phyloP scores from a whole-genome alignment of 352 stramenopile genomes.

The Phytophthora nicotianae region DNA sequence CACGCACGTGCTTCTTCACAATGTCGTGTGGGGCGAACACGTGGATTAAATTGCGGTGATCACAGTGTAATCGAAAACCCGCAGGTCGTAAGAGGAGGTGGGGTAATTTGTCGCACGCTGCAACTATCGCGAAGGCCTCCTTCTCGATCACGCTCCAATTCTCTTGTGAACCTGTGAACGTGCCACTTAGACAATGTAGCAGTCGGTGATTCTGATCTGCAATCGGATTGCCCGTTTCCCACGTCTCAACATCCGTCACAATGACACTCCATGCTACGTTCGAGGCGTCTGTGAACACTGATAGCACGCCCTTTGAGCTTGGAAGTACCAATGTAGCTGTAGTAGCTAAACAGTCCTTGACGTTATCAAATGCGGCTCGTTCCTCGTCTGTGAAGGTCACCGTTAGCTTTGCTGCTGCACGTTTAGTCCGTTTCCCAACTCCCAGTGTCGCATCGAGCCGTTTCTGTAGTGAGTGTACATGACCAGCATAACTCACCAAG shows the following conservation, averaged over 20 bases:
- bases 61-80: slow-evolving; percentile 4
- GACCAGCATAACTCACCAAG: background rate
- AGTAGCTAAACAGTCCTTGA: slow-evolving; percentile 1
- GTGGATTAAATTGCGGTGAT: too few species aligned
- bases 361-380: background rate
- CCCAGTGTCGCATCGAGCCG: background rate
- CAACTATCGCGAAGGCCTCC: slow-evolving; percentile 20
- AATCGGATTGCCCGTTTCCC: background rate
- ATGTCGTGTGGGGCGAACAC: background rate
- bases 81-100: slow-evolving; percentile 3
- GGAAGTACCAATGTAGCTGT: slow-evolving; percentile 3
- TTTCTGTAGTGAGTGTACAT: background rate
- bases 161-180: background rate
- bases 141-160: slow-evolving; percentile 16
- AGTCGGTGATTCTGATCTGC: background rate
- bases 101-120: slow-evolving; percentile 12
- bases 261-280: slow-evolving; percentile 1
- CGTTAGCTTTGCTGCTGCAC: background rate
- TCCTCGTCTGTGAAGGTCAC: slow-evolving; percentile 2
- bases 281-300: slow-evolving; percentile 7
- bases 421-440: slow-evolving; percentile 7
- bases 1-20: slow-evolving; percentile 3
- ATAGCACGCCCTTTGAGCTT: background rate
- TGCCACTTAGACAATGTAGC: background rate
- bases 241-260: slow-evolving; percentile 7